Evolutionary conservation across 1,284 basidiomycete genomes (phyloP).

Genomic region (Pisolithus thermaeus): DNA sequence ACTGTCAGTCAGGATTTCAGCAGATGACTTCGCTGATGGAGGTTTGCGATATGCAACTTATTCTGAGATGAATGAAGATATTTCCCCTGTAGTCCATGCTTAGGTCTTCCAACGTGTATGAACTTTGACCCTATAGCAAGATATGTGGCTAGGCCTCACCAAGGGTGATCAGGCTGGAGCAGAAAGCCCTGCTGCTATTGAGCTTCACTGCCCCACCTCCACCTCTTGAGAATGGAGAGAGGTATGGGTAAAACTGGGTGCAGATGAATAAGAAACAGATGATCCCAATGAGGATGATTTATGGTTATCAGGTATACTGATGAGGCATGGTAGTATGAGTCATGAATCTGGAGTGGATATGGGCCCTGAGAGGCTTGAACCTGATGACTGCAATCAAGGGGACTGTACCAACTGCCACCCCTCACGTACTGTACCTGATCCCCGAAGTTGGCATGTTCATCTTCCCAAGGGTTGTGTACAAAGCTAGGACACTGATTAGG

Average conservation of each 20-base stretch:
- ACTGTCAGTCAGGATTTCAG: conserved; percentile 45
- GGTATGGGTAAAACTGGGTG: conserved; percentile 32
- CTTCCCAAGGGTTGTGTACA: too few species aligned
- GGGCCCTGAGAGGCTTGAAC: too few species aligned
- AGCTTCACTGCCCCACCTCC: conserved; percentile 57
- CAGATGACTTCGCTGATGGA: conserved; percentile 36
- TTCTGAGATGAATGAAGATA: conserved; percentile 59
- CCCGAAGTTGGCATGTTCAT: too few species aligned
- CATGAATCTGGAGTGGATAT: too few species aligned
- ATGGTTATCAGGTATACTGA: conserved; percentile 16
- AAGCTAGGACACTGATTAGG: too few species aligned
- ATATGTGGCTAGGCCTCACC: conserved; percentile 63
- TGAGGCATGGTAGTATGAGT: conserved; percentile 24
- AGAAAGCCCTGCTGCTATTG: conserved; percentile 62
- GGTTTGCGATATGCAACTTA: conserved; percentile 24
- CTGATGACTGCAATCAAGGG: too few species aligned
- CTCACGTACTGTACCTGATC: too few species aligned
- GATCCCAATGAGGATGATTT: conserved; percentile 45
- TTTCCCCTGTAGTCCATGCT: conserved; percentile 53
- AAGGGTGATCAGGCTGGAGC: conserved; percentile 61
- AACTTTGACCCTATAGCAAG: conserved; percentile 52
- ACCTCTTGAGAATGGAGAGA: conserved; percentile 17
- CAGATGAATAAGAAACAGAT: conserved; percentile 47
- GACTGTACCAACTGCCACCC: too few species aligned
- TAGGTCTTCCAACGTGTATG: conserved; percentile 57